Conservation (phyloP, 2,329 filamentous ascomycete species). For the Ophiostoma australiae region DNA sequence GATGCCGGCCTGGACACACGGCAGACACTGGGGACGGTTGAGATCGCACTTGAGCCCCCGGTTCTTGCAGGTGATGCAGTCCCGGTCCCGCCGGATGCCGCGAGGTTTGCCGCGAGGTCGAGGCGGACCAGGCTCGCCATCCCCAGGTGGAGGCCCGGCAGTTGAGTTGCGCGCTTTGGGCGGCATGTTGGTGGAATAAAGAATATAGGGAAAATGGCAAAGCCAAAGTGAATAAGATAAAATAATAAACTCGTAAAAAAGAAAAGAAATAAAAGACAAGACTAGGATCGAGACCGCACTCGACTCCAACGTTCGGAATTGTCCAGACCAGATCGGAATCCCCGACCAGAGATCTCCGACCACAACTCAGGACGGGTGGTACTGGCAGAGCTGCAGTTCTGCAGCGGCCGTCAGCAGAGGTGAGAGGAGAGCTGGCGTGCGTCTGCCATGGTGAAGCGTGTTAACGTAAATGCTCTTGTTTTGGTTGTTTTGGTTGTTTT, state of each 20-base stretch:
- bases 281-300: too few relatives aligned
- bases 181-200: slow-evolving; percentile 20
- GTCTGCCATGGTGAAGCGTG: background rate
- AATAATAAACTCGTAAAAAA: background rate
- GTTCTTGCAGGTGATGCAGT: slow-evolving; percentile 27
- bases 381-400: background rate
- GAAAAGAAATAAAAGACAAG: background rate
- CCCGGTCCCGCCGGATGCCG: slow-evolving; percentile 26
- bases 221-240: background rate
- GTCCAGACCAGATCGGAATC: background rate
- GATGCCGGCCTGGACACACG: slow-evolving; percentile 31
- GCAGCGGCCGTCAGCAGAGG: slow-evolving; percentile 1
- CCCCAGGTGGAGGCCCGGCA: background rate
- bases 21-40: slow-evolving; percentile 28
- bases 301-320: background rate
- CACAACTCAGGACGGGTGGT: background rate
- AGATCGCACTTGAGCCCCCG: slow-evolving; percentile 28
- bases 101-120: slow-evolving; percentile 26
- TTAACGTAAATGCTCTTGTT: background rate
- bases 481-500: background rate
- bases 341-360: too few relatives aligned
- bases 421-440: background rate
- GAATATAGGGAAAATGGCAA: background rate
- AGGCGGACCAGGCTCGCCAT: background rate
- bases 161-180: slow-evolving; percentile 3